Percentiles rank a stretch among this genome's conserved stretches.
phyloP scores from a whole-genome alignment of 495 filamentous ascomycete genomes.

The Tuber umbilicatum region DNA sequence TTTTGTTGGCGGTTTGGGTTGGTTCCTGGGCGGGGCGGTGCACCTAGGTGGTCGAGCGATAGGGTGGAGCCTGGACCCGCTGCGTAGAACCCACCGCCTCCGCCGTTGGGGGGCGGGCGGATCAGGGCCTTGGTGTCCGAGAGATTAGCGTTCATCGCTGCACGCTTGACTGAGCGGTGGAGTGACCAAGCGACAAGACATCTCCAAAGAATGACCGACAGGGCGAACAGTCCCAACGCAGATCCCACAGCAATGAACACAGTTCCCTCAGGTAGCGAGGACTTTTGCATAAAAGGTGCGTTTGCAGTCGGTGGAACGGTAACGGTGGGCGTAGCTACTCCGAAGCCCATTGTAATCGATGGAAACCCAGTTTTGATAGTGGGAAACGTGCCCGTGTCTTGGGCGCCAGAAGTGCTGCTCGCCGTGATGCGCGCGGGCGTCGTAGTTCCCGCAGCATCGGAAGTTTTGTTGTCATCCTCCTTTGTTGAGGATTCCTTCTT shows the following conservation, averaged over 20 bases:
- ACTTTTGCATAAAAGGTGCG: constrained; percentile 93
- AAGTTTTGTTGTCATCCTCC: constrained; percentile 7
- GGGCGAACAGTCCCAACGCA: constrained; percentile 70
- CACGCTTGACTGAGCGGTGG: constrained; percentile 77
- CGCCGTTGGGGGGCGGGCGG: constrained; percentile 25
- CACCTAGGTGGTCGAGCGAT: constrained; percentile 48
- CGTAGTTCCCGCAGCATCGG: constrained; percentile 27
- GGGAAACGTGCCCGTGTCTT: constrained; percentile 31
- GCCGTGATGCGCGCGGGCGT: constrained; percentile 36
- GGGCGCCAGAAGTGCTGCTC: constrained; percentile 33
- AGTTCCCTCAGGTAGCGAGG: constrained; percentile 84
- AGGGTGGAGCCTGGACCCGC: constrained; percentile 47
- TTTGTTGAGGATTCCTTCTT: constrained; percentile 8
- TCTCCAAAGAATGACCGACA: constrained; percentile 79
- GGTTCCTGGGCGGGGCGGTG: constrained; percentile 43
- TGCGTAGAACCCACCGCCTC: constrained; percentile 44
- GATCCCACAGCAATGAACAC: constrained; percentile 94
- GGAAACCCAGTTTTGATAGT: constrained; percentile 28
- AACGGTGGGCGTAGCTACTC: constrained; percentile 22
- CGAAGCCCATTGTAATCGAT: constrained; percentile 26
- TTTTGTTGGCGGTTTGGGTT: constrained; percentile 36
- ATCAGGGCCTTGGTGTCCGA: constrained; percentile 55
- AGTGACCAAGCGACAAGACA: constrained; percentile 83
- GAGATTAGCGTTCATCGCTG: constrained; percentile 62
- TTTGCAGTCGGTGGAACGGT: constrained; percentile 69